Conservation (phyloP, 2,329 filamentous ascomycete species). For the Thermoascus crustaceus region DNA sequence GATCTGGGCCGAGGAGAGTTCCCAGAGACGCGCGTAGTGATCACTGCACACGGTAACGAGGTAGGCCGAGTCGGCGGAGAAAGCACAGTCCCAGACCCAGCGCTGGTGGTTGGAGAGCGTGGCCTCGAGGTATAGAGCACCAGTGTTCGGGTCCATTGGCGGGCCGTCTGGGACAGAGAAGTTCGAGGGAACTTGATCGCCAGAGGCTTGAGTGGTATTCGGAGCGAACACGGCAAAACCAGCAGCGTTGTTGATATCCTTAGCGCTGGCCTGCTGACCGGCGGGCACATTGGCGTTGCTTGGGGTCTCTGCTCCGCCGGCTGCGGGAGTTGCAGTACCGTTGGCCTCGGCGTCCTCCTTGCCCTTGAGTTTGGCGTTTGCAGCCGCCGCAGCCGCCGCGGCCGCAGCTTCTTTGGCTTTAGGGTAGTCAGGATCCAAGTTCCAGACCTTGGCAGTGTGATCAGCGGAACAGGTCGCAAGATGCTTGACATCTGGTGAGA, state of each 20-base stretch:
- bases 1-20: conserved; percentile 75
- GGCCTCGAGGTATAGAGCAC: conserved; percentile 69
- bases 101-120: conserved; percentile 85
- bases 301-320: background rate
- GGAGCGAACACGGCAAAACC: conserved; percentile 1
- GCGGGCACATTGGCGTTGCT: conserved; percentile 6
- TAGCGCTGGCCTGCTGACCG: background rate
- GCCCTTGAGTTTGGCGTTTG: conserved; percentile 13
- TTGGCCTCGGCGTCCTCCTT: conserved; percentile 5
- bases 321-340: conserved; percentile 3
- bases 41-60: conserved; percentile 89
- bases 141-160: conserved; percentile 34
- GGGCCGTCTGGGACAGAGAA: conserved; percentile 32
- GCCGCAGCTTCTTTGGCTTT: conserved; percentile 28
- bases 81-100: conserved; percentile 97
- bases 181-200: conserved; percentile 20
- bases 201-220: conserved; percentile 15
- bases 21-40: conserved; percentile 88
- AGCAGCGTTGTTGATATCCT: conserved; percentile 3
- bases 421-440: conserved; percentile 61
- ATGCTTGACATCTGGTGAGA: conserved; percentile 89
- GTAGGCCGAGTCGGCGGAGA: conserved; percentile 87
- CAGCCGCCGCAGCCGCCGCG: conserved; percentile 19
- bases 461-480: conserved; percentile 90
- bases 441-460: conserved; percentile 95